These are phyloP conservation scores for Sordariomycetes sp. DNA, from an alignment of 2,329 filamentous ascomycete genomes.

Conservation along the genomic window DNA sequence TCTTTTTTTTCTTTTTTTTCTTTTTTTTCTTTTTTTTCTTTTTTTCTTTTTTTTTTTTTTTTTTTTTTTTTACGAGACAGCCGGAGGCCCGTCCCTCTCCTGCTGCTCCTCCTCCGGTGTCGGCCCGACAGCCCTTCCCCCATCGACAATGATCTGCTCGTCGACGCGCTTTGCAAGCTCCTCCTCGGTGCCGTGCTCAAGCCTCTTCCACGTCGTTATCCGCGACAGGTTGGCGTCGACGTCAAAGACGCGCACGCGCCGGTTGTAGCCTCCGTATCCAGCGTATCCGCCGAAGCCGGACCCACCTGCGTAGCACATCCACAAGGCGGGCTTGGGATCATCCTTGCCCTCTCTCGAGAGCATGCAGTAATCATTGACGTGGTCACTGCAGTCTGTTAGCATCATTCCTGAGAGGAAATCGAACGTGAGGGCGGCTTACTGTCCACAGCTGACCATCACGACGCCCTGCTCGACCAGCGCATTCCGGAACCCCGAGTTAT, in stretches of 20 bases:
- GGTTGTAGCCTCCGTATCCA: slow-evolving; percentile 74
- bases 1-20: too few species aligned
- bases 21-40: too few species aligned
- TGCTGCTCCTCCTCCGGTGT: slow-evolving; percentile 4
- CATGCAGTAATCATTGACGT: slow-evolving; percentile 93
- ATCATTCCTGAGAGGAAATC: not conserved
- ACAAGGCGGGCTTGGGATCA: slow-evolving; percentile 51
- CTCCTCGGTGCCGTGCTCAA: slow-evolving; percentile 53
- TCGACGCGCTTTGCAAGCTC: slow-evolving; percentile 37
- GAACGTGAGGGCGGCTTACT: slow-evolving; percentile 39
- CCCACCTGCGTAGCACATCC: slow-evolving; percentile 97
- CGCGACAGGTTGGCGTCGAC: slow-evolving; percentile 83
- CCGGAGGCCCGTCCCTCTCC: slow-evolving; percentile 1
- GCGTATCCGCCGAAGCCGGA: slow-evolving; percentile 91
- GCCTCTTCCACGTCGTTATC: slow-evolving; percentile 83
- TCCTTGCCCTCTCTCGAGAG: slow-evolving; percentile 34
- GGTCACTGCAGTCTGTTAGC: slow-evolving; percentile 45
- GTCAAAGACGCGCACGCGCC: slow-evolving; percentile 79
- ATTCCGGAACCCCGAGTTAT: slow-evolving; percentile 87
- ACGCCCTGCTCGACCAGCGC: slow-evolving; percentile 78
- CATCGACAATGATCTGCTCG: slow-evolving; percentile 53
- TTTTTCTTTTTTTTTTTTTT: too few species aligned
- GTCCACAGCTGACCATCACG: slow-evolving; percentile 78
- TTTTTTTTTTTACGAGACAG: not conserved
- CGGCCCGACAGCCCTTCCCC: slow-evolving; percentile 30